Evolutionary conservation across 495 filamentous ascomycete species (phyloP), one percentile per base, ranked within the genome.

Genomic region (Xylaria castorea): DNA sequence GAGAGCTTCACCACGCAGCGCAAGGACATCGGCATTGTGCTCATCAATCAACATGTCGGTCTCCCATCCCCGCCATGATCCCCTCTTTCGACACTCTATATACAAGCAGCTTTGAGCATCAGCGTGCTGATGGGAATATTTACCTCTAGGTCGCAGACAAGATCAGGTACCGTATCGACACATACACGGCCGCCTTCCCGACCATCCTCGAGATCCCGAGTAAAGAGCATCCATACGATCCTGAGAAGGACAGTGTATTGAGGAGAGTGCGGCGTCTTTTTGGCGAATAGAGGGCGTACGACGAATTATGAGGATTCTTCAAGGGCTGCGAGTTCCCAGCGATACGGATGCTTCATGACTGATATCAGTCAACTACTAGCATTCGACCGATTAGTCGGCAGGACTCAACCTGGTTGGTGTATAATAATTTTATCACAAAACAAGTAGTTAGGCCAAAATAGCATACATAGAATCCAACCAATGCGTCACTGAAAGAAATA

Each of bases 211-310:
- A 99, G 84, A 98, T 98, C 70, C 97, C 97, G 38, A 97, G 94
- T 85, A 99, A 99, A 86, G 96, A 99, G 80, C 96, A 99, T 77
- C 96, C 96, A 9, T 99, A 98, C 77, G 97, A 99, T 75, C 96
- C 96, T 0, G 96, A 99, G 84, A 99, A 99, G 86, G 96, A 99
- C 82, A 98, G 94, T 80, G 96, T 99, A 46, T 79, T 98, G 81
- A 92, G 93, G 81, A 89, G 96, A 76, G 97, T 98, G 68, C 88
- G 92, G 77, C 90, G 94, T 74, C 81, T 98, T 71, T 97, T 97
- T 88, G 95, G 95, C 70, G 95, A 98, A 83, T 97, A 90, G 34
- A 63, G 30, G 12, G 14, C 2, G 22, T 14, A 18, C 14, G 9
- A 14, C 6, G 42, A 50, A 2, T 5, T 2, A 25, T 30, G 38